Percentiles rank a stretch among this genome's conserved stretches.
Evolutionary conservation across 768 basidiomycete species (phyloP).

Genomic region (Pulveroboletus frians): DNA sequence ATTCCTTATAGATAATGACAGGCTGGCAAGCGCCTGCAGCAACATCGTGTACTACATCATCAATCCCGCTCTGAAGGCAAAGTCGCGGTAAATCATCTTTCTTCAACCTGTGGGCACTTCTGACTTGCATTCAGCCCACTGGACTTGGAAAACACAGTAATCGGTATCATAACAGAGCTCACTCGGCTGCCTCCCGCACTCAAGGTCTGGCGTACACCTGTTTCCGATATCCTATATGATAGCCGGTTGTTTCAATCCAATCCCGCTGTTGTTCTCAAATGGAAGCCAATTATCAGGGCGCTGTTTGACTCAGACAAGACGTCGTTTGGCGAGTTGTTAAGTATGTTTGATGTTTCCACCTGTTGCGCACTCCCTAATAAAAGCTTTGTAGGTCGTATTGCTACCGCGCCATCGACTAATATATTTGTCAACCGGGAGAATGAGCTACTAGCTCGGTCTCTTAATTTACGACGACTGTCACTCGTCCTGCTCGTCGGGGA

Average conservation of each 20-base stretch:
- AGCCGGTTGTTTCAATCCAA: conserved; percentile 79
- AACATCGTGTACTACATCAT: conserved; percentile 84
- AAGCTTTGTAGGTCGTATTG: conserved; percentile 56
- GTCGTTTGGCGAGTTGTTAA: conserved; percentile 75
- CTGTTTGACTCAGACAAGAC: conserved; percentile 85
- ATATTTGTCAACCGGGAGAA: conserved; percentile 96
- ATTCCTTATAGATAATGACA: conserved; percentile 82
- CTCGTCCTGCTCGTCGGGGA: conserved; percentile 84
- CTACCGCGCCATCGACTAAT: conserved; percentile 84
- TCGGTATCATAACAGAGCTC: conserved; percentile 74
- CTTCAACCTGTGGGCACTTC: not conserved
- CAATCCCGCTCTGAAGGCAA: conserved; percentile 73
- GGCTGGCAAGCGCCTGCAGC: conserved; percentile 68
- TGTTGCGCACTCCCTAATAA: conserved; percentile 19
- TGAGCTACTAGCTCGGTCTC: conserved; percentile 81
- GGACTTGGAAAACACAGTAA: conserved; percentile 64
- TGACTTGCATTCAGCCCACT: conserved; percentile 51
- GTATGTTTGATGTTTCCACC: conserved; percentile 42
- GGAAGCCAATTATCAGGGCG: conserved; percentile 74
- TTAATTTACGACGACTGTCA: conserved; percentile 83
- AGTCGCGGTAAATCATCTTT: conserved; percentile 50
- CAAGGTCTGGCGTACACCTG: conserved; percentile 80
- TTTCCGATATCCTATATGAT: conserved; percentile 81
- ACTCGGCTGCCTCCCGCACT: conserved; percentile 67
- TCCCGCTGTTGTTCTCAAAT: conserved; percentile 50